Conservation (phyloP, 2,329 filamentous ascomycete genomes). For the Microsporum ferrugineum region DNA sequence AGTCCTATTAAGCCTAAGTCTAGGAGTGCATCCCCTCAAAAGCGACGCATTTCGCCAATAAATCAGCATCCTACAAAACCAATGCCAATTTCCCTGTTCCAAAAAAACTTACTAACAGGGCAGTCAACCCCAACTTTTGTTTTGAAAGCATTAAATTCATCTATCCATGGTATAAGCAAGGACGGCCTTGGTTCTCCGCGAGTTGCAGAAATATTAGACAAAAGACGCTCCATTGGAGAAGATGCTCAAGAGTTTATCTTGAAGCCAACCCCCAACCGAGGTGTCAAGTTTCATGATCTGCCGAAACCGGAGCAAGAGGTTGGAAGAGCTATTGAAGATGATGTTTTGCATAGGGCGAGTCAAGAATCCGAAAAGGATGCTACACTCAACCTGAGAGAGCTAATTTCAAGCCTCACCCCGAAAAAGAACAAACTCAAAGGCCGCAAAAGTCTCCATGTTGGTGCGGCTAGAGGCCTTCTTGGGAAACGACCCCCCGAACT, state of each 20-base stretch:
- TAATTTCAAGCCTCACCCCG: constrained; percentile 67
- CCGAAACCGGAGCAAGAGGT: constrained; percentile 51
- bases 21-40: constrained; percentile 36
- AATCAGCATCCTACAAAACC: constrained; percentile 31
- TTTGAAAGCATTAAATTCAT: constrained; percentile 49
- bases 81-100: constrained; percentile 39
- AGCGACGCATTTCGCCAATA: constrained; percentile 27
- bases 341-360: constrained; percentile 34
- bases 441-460: constrained; percentile 66
- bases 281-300: constrained; percentile 56
- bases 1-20: constrained; percentile 6
- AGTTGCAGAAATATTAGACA: constrained; percentile 58
- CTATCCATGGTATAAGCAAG: constrained; percentile 58
- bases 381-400: constrained; percentile 58
- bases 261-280: constrained; percentile 29
- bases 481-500: constrained; percentile 64
- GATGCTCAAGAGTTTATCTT: constrained; percentile 53
- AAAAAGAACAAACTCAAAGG: constrained; percentile 57
- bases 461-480: constrained; percentile 59
- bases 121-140: constrained; percentile 52
- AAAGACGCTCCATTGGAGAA: constrained; percentile 60
- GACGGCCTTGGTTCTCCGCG: constrained; percentile 64
- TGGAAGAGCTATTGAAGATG: constrained; percentile 49
- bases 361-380: constrained; percentile 49
- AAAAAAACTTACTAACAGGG: constrained; percentile 44